phyloP scores from a whole-genome alignment of 305 asterid species.

The Rubia tinctorum region DNA sequence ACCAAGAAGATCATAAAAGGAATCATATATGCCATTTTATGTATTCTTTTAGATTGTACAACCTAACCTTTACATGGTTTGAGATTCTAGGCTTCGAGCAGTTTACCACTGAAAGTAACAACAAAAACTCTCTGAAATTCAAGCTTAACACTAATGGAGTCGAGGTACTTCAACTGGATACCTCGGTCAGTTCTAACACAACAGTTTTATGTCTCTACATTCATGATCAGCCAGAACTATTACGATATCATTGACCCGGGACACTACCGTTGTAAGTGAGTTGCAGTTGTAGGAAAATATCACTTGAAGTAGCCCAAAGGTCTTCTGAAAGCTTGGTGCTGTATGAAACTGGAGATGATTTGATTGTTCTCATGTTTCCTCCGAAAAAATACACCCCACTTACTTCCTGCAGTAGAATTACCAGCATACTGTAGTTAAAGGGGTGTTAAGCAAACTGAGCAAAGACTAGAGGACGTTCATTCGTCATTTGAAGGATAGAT shows the following conservation, averaged over 20 bases:
- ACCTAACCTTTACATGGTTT: not conserved
- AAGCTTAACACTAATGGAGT: not conserved
- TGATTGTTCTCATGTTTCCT: slow-evolving; percentile 57
- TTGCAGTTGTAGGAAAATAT: slow-evolving; percentile 48
- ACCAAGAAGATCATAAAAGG: too few species aligned
- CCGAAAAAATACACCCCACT: slow-evolving; percentile 83
- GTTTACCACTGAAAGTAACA: not conserved
- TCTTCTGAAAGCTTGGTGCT: slow-evolving; percentile 49
- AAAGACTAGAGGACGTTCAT: not conserved
- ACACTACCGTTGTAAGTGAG: slow-evolving; percentile 18
- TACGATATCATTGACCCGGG: not conserved
- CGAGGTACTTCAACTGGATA: not conserved
- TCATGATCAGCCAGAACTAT: too few species aligned
- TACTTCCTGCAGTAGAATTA: slow-evolving; percentile 44
- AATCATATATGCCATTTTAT: not conserved
- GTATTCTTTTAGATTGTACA: not conserved
- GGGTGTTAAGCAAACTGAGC: not conserved
- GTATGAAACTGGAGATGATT: slow-evolving; percentile 63
- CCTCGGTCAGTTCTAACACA: not conserved
- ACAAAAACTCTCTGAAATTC: not conserved
- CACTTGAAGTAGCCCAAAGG: slow-evolving; percentile 65
- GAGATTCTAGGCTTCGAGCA: not conserved
- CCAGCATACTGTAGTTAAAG: not conserved
- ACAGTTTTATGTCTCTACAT: too few species aligned
- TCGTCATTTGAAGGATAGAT: not conserved